Conservation (phyloP, 148 eudicot genomes). For the Rhododendron williamsianum region DNA sequence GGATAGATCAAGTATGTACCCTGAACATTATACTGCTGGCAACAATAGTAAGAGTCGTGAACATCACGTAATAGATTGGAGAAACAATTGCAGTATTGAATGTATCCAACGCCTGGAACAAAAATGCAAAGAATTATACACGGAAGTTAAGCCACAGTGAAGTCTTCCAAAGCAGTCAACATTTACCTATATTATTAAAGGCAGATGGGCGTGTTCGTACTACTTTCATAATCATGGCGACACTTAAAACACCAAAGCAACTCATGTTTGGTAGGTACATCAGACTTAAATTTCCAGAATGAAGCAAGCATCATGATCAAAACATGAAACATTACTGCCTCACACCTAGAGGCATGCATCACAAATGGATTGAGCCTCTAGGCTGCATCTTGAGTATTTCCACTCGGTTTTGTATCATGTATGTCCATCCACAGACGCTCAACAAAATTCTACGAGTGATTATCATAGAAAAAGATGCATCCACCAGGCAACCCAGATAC, state of each 20-base stretch:
- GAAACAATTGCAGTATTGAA: constrained; percentile 82
- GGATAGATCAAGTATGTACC: constrained; percentile 31
- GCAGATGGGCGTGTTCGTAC: neutral
- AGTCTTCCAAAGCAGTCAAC: neutral
- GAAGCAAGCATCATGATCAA: neutral
- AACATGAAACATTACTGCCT: neutral
- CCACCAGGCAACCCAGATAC: neutral
- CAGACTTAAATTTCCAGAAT: neutral
- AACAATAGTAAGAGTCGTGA: constrained; percentile 78
- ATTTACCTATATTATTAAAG: neutral
- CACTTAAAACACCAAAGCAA: neutral
- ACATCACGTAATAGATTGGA: constrained; percentile 92
- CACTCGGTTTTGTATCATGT: neutral
- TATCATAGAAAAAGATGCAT: neutral
- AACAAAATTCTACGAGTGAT: neutral
- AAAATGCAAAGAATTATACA: constrained; percentile 1
- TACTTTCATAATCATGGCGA: neutral
- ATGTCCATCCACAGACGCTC: neutral
- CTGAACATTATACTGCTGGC: constrained; percentile 89
- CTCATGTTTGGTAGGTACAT: neutral
- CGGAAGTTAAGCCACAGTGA: neutral
- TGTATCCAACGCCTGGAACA: constrained; percentile 67
- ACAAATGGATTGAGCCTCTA: neutral
- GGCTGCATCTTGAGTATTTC: neutral
- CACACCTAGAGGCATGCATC: neutral